A percentile compares a stretch with the other conserved stretches of the same genome.
Conservation (phyloP, 257 asterid species). For the Striga asiatica region DNA sequence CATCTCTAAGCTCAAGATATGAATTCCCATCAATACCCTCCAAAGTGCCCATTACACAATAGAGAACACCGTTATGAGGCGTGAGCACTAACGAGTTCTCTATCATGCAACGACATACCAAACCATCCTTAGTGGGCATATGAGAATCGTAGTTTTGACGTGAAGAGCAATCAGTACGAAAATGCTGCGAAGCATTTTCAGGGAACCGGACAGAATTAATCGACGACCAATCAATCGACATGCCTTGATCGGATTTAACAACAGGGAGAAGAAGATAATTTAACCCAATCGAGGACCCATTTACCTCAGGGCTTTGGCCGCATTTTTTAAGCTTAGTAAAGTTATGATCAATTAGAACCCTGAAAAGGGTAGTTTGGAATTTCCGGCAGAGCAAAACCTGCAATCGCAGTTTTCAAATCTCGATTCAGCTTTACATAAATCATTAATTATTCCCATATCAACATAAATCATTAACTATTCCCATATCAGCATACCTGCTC, state of each 20-base stretch:
- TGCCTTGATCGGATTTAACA: conserved; percentile 1
- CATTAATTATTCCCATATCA: too few species aligned
- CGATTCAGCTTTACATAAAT: neutral
- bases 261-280: conserved; percentile 68
- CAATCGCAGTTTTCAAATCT: conserved; percentile 8
- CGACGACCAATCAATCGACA: conserved; percentile 44
- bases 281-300: conserved; percentile 17
- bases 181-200: neutral
- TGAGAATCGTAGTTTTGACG: conserved; percentile 4
- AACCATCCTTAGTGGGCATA: conserved; percentile 36
- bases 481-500: conserved; percentile 38
- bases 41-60: conserved; percentile 36
- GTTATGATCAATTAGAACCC: conserved; percentile 38
- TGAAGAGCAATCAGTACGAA: conserved; percentile 15
- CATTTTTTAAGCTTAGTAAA: conserved; percentile 25
- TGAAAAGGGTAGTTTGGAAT: conserved; percentile 46
- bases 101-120: conserved; percentile 46
- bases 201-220: conserved; percentile 25
- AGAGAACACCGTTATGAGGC: conserved; percentile 46
- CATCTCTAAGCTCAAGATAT: conserved; percentile 25
- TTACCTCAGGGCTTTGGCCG: neutral
- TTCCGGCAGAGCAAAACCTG: conserved; percentile 44
- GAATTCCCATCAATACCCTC: conserved; percentile 35
- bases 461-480: too few species aligned
- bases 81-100: conserved; percentile 59